These are phyloP conservation scores for Camelina laxa DNA, from an alignment of 345 rosid species.

Conservation along the genomic window DNA sequence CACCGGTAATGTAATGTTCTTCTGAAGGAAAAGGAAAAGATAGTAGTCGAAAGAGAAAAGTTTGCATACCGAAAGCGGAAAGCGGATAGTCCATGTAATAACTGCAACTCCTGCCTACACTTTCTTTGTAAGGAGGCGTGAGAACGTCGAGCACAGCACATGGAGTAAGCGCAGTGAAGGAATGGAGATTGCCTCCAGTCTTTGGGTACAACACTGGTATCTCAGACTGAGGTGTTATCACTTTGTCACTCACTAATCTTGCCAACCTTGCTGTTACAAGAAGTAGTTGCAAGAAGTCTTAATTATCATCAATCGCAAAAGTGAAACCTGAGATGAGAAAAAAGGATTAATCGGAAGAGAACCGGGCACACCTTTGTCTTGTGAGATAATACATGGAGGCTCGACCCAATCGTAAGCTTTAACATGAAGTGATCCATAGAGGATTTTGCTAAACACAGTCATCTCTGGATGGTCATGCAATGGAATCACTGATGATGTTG, in stretches of 20 bases:
- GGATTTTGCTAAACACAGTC: slow-evolving; percentile 92
- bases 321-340: neutral
- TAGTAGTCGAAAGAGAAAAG: neutral
- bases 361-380: slow-evolving; percentile 53
- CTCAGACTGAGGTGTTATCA: slow-evolving; percentile 66
- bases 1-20: slow-evolving; percentile 12
- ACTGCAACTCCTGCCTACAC: slow-evolving; percentile 73
- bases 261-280: slow-evolving; percentile 74
- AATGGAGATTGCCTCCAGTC: slow-evolving; percentile 87
- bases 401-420: slow-evolving; percentile 98
- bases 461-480: slow-evolving; percentile 96
- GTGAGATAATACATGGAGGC: slow-evolving; percentile 58
- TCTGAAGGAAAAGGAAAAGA: neutral
- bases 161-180: slow-evolving; percentile 90
- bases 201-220: slow-evolving; percentile 79
- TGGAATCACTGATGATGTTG: slow-evolving; percentile 92
- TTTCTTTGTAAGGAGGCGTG: slow-evolving; percentile 86
- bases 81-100: slow-evolving; percentile 85
- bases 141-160: slow-evolving; percentile 93
- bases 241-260: slow-evolving; percentile 63
- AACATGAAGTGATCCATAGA: slow-evolving; percentile 91
- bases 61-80: slow-evolving; percentile 61
- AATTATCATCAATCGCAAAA: slow-evolving; percentile 17
- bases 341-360: slow-evolving; percentile 45
- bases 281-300: neutral